Conservation (phyloP, 805 yeast genomes). For the Starmera caribaea region DNA sequence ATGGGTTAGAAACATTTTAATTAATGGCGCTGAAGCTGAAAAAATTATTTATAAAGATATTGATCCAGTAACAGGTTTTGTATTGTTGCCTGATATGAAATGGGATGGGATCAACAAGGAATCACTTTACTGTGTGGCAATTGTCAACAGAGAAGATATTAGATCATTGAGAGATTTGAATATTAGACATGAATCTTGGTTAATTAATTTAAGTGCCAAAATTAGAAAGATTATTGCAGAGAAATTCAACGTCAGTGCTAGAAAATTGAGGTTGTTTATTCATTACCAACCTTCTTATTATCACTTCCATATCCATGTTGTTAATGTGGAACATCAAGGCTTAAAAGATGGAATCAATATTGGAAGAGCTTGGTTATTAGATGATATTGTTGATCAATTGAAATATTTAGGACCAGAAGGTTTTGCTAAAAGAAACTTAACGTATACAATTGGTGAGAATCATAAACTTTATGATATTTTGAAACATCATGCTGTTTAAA, state of each 20-base stretch:
- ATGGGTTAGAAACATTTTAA: slow-evolving; percentile 85
- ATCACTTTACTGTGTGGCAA: slow-evolving; percentile 66
- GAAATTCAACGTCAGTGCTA: slow-evolving; percentile 34
- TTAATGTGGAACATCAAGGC: slow-evolving; percentile 58
- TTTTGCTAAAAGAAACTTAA: slow-evolving; percentile 44
- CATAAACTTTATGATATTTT: slow-evolving; percentile 56
- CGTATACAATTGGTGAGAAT: slow-evolving; percentile 64
- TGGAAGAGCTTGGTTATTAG: slow-evolving; percentile 78
- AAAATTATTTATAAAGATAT: slow-evolving; percentile 58
- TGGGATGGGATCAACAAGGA: slow-evolving; percentile 78
- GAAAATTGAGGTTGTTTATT: slow-evolving; percentile 65
- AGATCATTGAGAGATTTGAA: slow-evolving; percentile 70
- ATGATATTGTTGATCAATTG: slow-evolving; percentile 72
- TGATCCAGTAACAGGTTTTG: slow-evolving; percentile 41
- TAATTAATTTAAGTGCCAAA: slow-evolving; percentile 35
- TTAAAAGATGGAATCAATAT: slow-evolving; percentile 55
- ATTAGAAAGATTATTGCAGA: slow-evolving; percentile 39
- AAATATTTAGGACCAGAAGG: slow-evolving; percentile 45
- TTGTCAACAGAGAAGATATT: slow-evolving; percentile 61
- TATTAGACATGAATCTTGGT: slow-evolving; percentile 45
- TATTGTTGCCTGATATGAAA: slow-evolving; percentile 88
- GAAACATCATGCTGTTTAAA: background rate
- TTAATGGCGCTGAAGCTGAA: slow-evolving; percentile 78
- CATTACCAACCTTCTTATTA: slow-evolving; percentile 97
- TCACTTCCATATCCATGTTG: slow-evolving; percentile 90